Base-by-base conservation (phyloP, 176 grass and related monocot genomes). In the Poa pratensis region DNA sequence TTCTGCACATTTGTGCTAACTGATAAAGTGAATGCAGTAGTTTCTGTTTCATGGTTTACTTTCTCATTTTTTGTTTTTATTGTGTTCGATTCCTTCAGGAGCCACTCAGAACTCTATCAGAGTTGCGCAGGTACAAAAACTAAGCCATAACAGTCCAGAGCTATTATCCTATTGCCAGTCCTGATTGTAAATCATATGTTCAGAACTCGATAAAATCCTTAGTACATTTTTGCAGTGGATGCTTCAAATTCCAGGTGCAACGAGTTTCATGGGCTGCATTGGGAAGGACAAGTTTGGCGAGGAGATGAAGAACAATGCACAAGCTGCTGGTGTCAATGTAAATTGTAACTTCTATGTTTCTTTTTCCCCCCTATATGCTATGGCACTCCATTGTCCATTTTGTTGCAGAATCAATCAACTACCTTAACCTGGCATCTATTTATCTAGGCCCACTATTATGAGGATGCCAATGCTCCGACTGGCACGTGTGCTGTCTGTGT, bases 251-350 rank as follows among this genome's bases (percentile, higher is more conserved):
- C 97, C 97, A 63, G 88, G 91, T 30, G 90, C 96, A 76, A 96
- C 93, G 55, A 94, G 96, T 84, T 99, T 92, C 79, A 99, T 99
- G 84, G 96, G 96, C 67, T 94, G 86, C 86, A 96, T 99, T 49
- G 94, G 96, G 86, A 96, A 92, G 80, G 94, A 99, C 65, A 99
- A 99, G 76, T 99, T 94, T 66, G 96, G 96, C 42, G 94, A 99
- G 84, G 91, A 99, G 85, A 99, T 96, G 96, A 96, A 96, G 84
- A 96, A 86, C 71, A 86, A 90, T 77, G 85, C 93, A 39, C 43
- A 83, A 87, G 75, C 86, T 83, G 89, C 90, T 72, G 94, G 96
- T 49, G 86, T 99, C 43, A 28, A n/a, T 72, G n/a, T 89, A 58
- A 34, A 46, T 11, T 57, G 39, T 32, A 16, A 22, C 3, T 43